Base-by-base conservation (phyloP, 129 eudicot genomes). In the Helianthus tuberosus region DNA sequence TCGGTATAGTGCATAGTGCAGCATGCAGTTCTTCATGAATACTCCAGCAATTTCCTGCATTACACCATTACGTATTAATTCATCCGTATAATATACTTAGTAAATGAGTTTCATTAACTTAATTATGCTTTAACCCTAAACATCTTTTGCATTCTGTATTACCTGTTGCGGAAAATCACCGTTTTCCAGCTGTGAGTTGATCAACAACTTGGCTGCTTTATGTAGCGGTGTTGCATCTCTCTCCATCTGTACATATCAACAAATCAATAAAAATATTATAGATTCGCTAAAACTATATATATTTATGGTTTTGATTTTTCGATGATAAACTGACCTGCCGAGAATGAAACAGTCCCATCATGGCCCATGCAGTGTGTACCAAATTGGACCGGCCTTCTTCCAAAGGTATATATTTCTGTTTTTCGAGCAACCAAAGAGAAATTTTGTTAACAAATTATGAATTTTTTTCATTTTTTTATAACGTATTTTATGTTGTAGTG, bases 91-190 rank as follows among this genome's bases (percentile, higher is more conserved):
- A 20, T 20, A 20, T 20, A 20, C 23, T n/a, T n/a, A n/a, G 15
- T 49, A 60, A 43, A 6, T 57, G 6, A 16, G 69, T n/a, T 61
- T 9, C 35, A 20, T 59, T 46, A 11, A 39, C 23, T 41, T 64
- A 51, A 12, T 14, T 68, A 61, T 36, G 16, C 55, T 61, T 41
- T 57, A 8, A 29, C 23, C 23, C 60, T 55, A 41, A 64, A 54
- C 23, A 25, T 59, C 3, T 41, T 75, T 77, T 17, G 35, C 77
- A 68, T 8, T 73, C 16, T 35, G 58, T 61, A 11, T 76, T 79
- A 93, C 98, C 98, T 93, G 92, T 77, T 93, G 98, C 0, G 98
- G 98, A 75, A 84, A 93, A 80, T 93, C 98, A 12, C 98, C 98
- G 66, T 60, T 72, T 72, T 89, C 92, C 76, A 89, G 36, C 74